phyloP scores from a whole-genome alignment of 208 protist genomes.

The Herpetomonas samuelpessoai region DNA sequence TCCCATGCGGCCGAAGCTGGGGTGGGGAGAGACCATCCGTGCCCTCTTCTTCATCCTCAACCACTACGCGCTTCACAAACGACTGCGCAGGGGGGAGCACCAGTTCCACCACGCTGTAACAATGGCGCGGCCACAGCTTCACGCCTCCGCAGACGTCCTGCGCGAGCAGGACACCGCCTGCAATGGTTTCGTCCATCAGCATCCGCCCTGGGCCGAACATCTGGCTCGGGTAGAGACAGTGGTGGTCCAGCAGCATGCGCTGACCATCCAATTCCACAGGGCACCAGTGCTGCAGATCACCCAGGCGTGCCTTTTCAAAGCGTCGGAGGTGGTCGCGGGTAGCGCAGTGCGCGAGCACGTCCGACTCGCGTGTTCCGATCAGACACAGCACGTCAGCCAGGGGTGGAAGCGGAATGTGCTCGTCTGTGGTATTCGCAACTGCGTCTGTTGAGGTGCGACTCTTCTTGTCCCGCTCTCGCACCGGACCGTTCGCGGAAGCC shows the following conservation, averaged over 20 bases:
- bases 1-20: no score
- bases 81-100: constrained; percentile 30
- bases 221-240: constrained; percentile 64
- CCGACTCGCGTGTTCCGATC: constrained; percentile 15
- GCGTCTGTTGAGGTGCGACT: not conserved
- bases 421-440: no score
- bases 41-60: constrained; percentile 2
- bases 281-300: constrained; percentile 45
- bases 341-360: constrained; percentile 54
- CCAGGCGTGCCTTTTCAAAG: constrained; percentile 41
- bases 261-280: constrained; percentile 64
- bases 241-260: constrained; percentile 72
- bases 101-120: constrained; percentile 68
- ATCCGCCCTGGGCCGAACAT: constrained; percentile 69
- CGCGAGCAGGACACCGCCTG: constrained; percentile 46
- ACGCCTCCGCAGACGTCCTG: constrained; percentile 81
- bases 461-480: not conserved
- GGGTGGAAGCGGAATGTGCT: no score
- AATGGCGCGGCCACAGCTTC: constrained; percentile 65
- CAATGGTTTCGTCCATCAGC: constrained; percentile 64
- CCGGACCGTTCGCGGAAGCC: no score
- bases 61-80: constrained; percentile 1
- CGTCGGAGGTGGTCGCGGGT: constrained; percentile 47
- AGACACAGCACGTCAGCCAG: constrained; percentile 17
- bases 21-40: not conserved